These are phyloP conservation scores for Neurospora hispaniola DNA, from an alignment of 495 filamentous ascomycete species.

Conservation along the genomic window DNA sequence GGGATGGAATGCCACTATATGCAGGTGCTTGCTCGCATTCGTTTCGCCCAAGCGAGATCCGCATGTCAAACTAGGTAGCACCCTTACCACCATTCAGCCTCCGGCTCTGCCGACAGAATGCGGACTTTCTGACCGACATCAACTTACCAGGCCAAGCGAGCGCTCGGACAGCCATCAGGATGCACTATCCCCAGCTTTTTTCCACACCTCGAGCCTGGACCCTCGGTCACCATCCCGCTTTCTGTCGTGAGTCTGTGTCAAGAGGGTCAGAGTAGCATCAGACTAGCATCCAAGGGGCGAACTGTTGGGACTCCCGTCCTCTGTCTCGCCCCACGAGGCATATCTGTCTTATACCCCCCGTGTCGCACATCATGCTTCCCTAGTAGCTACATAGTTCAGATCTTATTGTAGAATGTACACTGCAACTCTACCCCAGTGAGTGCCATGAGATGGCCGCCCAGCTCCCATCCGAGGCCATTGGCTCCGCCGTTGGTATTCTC, in stretches of 20 bases:
- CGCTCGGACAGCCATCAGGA: background rate
- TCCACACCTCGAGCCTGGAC: background rate
- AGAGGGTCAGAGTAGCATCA: background rate
- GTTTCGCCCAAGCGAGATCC: background rate
- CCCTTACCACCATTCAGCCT: no score
- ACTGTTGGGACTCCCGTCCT: background rate
- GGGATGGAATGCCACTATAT: background rate
- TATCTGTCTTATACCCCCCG: background rate
- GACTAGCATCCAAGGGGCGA: background rate
- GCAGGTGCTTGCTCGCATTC: background rate
- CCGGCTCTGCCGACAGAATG: background rate
- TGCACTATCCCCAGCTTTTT: background rate
- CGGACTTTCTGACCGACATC: background rate
- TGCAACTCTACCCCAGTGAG: background rate
- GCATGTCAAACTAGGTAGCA: background rate
- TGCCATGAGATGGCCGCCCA: conserved; percentile 25
- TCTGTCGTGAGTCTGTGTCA: background rate
- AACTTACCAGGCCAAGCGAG: background rate
- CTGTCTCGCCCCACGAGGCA: background rate
- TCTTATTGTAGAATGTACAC: background rate
- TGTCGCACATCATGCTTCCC: background rate
- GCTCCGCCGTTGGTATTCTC: conserved; percentile 26
- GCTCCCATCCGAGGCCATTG: conserved; percentile 30
- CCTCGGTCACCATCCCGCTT: background rate
- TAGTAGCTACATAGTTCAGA: background rate